Evolutionary conservation across 352 stramenopile genomes (phyloP).

Genomic region (Phytophthora niederhauseri): DNA sequence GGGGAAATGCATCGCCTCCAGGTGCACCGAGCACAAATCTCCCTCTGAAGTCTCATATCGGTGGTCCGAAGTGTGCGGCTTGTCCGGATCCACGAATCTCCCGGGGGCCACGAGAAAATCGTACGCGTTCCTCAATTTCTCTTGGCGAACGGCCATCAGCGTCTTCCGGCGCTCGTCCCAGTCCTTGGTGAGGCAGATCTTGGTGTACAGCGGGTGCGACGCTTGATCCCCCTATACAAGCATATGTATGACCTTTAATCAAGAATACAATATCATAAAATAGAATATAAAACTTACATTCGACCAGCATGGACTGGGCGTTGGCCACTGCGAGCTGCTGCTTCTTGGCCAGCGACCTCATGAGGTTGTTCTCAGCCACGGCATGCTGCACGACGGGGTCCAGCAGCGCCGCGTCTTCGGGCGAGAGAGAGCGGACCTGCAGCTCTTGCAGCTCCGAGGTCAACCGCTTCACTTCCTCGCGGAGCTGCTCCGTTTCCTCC

Average conservation of each 20-base stretch:
- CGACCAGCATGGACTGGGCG: slow-evolving; percentile 36
- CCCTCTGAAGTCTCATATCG: slow-evolving; percentile 20
- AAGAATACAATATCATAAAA: neutral
- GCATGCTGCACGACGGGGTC: slow-evolving; percentile 13
- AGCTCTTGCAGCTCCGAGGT: slow-evolving; percentile 24
- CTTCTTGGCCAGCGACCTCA: slow-evolving; percentile 31
- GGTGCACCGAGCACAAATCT: slow-evolving; percentile 26
- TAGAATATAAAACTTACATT: slow-evolving; percentile 15
- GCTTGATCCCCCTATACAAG: slow-evolving; percentile 17
- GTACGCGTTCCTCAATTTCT: slow-evolving; percentile 22
- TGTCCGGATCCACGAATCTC: slow-evolving; percentile 24
- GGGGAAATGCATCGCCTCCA: slow-evolving; percentile 36
- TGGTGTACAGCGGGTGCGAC: slow-evolving; percentile 22
- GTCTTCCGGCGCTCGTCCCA: slow-evolving; percentile 31
- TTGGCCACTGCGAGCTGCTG: slow-evolving; percentile 40
- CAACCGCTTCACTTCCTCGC: slow-evolving; percentile 14
- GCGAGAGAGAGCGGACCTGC: slow-evolving; percentile 12
- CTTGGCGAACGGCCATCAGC: slow-evolving; percentile 27
- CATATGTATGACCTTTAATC: neutral
- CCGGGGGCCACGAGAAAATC: slow-evolving; percentile 27
- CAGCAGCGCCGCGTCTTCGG: slow-evolving; percentile 20
- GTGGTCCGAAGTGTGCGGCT: slow-evolving; percentile 18
- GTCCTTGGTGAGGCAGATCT: slow-evolving; percentile 24
- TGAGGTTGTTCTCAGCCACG: slow-evolving; percentile 25
- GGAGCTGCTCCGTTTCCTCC: slow-evolving; percentile 26